Conservation (phyloP, 495 filamentous ascomycete species). For the Aspergillus kassunensis region DNA sequence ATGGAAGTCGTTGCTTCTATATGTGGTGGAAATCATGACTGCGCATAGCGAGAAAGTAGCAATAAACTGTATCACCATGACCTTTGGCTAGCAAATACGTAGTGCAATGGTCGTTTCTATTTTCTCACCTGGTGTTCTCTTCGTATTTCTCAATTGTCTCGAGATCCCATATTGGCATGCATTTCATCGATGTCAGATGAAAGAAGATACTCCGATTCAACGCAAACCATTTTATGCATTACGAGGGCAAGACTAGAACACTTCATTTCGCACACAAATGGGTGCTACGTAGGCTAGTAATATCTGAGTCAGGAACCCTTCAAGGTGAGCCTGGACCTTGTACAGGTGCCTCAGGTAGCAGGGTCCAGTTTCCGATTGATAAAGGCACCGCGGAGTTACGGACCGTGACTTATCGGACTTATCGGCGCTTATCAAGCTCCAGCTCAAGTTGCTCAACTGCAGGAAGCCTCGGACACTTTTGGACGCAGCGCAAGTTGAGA, state of each 20-base stretch:
- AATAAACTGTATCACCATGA: constrained; percentile 39
- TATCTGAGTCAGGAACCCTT: too few relatives aligned
- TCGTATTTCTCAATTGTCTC: too few relatives aligned
- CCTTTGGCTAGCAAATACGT: constrained; percentile 22
- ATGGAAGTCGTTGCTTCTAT: constrained; percentile 7
- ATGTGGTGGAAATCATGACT: constrained; percentile 17
- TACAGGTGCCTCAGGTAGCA: too few relatives aligned
- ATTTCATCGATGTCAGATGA: too few relatives aligned
- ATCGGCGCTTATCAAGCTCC: constrained; percentile 8
- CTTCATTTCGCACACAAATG: too few relatives aligned
- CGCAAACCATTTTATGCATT: background rate
- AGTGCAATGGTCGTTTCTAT: constrained; percentile 17
- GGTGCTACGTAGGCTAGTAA: too few relatives aligned
- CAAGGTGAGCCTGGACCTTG: too few relatives aligned
- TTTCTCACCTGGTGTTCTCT: too few relatives aligned
- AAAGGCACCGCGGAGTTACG: background rate
- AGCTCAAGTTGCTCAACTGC: background rate
- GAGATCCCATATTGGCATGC: too few relatives aligned
- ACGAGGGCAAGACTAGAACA: too few relatives aligned
- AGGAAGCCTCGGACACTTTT: background rate
- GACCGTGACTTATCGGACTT: background rate
- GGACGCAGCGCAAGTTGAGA: background rate
- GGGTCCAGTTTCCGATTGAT: too few relatives aligned
- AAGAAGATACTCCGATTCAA: too few relatives aligned
- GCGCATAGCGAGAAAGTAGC: constrained; percentile 25